Evolutionary conservation across 192 early-diverging fungal genomes (phyloP), one percentile per base, ranked within the genome.

Genomic region (Dimargaris cristalligena): DNA sequence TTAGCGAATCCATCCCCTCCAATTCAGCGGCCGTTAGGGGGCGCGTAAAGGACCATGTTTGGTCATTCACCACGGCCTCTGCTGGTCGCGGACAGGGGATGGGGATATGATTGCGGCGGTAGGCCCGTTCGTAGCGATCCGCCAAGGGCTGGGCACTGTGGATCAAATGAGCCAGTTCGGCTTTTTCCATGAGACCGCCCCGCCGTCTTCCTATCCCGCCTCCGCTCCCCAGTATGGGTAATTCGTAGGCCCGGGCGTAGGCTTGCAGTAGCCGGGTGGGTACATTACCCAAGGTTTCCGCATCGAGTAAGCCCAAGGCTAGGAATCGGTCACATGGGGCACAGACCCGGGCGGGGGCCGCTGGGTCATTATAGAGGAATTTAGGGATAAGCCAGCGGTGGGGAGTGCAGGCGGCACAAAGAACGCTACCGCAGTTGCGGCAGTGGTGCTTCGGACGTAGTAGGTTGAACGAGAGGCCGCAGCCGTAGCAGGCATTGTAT

Each of bases 181-280:
- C 18, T 57, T 57, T 57, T 26, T 57, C 55, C 55, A 57, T 13
- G 34, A 57, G 18, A 14, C n/a, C n/a, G n/a, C n/a, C n/a, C n/a
- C n/a, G n/a, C n/a, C n/a, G n/a, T n/a, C n/a, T n/a, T n/a, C n/a
- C n/a, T n/a, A n/a, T n/a, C n/a, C n/a, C n/a, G n/a, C n/a, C n/a
- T n/a, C n/a, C n/a, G n/a, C n/a, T n/a, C n/a, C 55, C 55, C 11
- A 23, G 16, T 13, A 22, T 23, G 3, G 55, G 55, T 10, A 57
- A 25, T 1, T 30, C n/a, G 35, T 57, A 57, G 10, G 34, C 20
- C n/a, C 32, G 28, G 32, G 32, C 32, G 35, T 57, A 57, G 28
- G 55, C 34, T 9, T 30, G 55, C 34, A 57, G 55, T 14, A 34
- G 9, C 4, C 55, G 13, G 20, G 38, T 4, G n/a, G 34, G n/a